Conservation (phyloP, 1,139 yeast genomes). For the Protomyces pachydermus region DNA sequence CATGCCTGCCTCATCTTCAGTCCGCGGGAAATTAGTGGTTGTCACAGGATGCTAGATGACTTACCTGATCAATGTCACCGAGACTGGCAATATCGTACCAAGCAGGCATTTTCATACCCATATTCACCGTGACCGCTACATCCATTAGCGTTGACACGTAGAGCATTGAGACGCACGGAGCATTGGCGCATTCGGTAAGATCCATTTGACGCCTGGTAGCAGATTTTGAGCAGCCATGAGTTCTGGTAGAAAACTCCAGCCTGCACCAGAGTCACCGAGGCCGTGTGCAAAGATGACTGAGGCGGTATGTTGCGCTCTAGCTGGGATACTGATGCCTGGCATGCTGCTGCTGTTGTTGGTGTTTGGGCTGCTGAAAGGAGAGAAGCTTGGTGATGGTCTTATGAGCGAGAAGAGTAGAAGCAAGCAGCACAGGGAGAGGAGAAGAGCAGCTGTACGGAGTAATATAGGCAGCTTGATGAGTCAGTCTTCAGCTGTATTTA, state of each 20-base stretch:
- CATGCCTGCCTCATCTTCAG: conserved; percentile 59
- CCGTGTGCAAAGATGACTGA: conserved; percentile 84
- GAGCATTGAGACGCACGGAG: conserved; percentile 49
- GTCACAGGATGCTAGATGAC: background rate
- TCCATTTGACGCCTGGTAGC: conserved; percentile 61
- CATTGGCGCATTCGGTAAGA: conserved; percentile 83
- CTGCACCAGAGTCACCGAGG: conserved; percentile 82
- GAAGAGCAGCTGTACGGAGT: background rate
- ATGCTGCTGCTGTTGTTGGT: background rate
- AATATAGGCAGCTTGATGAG: too few species aligned
- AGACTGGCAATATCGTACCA: conserved; percentile 80
- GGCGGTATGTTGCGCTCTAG: conserved; percentile 43
- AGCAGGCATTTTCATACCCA: conserved; percentile 65
- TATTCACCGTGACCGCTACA: conserved; percentile 40
- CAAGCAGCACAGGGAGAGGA: background rate
- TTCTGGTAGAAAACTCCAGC: conserved; percentile 71
- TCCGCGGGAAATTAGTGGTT: conserved; percentile 2
- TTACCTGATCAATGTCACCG: conserved; percentile 43
- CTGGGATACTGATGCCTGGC: conserved; percentile 15
- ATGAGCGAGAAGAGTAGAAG: background rate
- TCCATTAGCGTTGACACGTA: conserved; percentile 34
- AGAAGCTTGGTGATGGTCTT: background rate
- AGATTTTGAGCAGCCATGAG: conserved; percentile 41
- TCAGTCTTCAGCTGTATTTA: too few species aligned
- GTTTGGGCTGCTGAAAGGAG: background rate